Conservation (phyloP, 192 early-diverging fungal genomes). For the Coemansia aciculifera region DNA sequence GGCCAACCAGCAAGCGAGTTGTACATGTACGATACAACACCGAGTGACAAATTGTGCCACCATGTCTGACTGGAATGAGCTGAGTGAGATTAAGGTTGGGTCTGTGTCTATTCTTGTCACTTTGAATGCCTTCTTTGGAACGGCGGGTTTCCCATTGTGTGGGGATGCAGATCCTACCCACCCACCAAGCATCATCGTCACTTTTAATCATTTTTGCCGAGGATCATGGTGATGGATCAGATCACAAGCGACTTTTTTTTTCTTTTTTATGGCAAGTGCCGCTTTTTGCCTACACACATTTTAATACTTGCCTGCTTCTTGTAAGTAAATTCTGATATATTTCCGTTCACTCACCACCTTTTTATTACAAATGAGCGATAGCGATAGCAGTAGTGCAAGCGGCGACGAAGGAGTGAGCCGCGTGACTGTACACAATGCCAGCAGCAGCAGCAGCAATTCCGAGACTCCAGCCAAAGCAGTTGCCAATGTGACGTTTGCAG, state of each 20-base stretch:
- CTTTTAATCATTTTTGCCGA: not conserved
- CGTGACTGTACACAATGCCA: not conserved
- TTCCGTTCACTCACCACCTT: not conserved
- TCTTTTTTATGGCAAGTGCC: not conserved
- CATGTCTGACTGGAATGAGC: not conserved
- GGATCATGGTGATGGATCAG: not conserved
- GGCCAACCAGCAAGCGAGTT: not conserved
- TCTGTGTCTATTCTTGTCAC: too few species aligned
- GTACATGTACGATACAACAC: not conserved
- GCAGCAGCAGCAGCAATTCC: not conserved
- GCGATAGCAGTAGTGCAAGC: slow-evolving; percentile 7
- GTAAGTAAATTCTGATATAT: not conserved
- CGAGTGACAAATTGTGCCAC: not conserved
- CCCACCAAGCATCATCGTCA: too few species aligned
- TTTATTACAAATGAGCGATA: slow-evolving; percentile 15
- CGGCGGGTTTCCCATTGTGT: not conserved
- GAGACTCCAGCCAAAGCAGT: not conserved
- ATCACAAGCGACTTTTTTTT: not conserved
- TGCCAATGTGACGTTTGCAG: slow-evolving; percentile 28
- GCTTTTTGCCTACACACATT: not conserved
- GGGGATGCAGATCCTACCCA: not conserved
- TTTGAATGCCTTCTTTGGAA: not conserved
- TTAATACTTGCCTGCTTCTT: not conserved
- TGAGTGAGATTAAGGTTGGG: not conserved
- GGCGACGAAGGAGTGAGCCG: slow-evolving; percentile 3